Conservation (phyloP, 257 asterid species). For the Euphrasia confusa region DNA sequence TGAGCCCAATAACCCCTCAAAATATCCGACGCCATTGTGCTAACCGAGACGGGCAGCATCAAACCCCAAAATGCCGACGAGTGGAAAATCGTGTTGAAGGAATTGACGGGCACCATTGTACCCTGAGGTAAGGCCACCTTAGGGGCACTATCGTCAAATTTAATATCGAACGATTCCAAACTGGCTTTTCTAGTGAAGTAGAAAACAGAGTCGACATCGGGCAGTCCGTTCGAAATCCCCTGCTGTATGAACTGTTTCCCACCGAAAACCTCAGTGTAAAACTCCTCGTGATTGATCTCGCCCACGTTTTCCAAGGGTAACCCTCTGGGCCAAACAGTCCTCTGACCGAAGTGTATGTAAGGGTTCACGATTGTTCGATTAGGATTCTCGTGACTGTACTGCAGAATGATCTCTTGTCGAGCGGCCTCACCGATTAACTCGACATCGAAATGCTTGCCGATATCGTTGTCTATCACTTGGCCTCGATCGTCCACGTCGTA, state of each 20-base stretch:
- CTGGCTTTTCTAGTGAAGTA: constrained; percentile 87
- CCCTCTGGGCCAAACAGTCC: constrained; percentile 98
- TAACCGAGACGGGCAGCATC: constrained; percentile 93
- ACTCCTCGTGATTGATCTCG: constrained; percentile 73
- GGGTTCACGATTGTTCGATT: constrained; percentile 90
- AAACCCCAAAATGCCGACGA: constrained; percentile 94
- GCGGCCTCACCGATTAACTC: constrained; percentile 79
- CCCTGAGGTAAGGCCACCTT: constrained; percentile 98
- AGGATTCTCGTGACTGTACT: constrained; percentile 85
- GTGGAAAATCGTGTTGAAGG: constrained; percentile 86
- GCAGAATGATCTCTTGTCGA: constrained; percentile 85
- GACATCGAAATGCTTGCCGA: constrained; percentile 88
- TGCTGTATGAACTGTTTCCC: constrained; percentile 94
- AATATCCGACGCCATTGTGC: constrained; percentile 95
- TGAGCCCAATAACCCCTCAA: constrained; percentile 99
- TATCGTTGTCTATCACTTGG: constrained; percentile 67
- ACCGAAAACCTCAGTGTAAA: constrained; percentile 82
- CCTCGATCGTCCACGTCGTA: constrained; percentile 90
- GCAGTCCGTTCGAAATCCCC: constrained; percentile 89
- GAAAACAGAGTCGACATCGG: constrained; percentile 92
- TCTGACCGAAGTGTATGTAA: constrained; percentile 89
- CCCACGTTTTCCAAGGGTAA: constrained; percentile 94
- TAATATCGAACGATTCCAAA: constrained; percentile 72
- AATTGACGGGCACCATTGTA: constrained; percentile 83
- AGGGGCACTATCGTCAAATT: constrained; percentile 77